Base-by-base conservation (phyloP, 2,329 filamentous ascomycete species). In the Epicoccum nigrum region DNA sequence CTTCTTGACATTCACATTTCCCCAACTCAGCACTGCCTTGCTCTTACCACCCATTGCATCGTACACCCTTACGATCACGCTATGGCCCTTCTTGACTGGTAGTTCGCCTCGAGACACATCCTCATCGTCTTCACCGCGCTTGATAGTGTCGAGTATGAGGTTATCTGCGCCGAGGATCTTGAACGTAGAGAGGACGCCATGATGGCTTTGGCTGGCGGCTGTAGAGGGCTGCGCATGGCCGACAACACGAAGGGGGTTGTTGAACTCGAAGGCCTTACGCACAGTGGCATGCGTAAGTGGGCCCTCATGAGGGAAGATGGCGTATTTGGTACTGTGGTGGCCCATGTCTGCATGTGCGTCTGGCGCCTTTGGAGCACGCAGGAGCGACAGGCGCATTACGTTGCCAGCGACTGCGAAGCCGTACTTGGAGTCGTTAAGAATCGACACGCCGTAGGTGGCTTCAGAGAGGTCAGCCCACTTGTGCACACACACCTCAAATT, bases 341-440 rank as follows among this genome's bases (percentile, higher is more conserved):
- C 91, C 93, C 92, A 97, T 97, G 70, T 97, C 93, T 32, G 93
- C 93, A 65, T 96, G 87, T 5, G 86, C 92, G 71, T 97, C 93
- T 0, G 93, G 93, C 0, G 93, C 92, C 71, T 97, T 97, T 17
- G 93, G 89, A 5, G 92, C 86, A 32, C 93, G 86, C 15, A 97
- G 82, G 16, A 97, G 81, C 12, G 88, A 92, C 8, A 97, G 80
- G 4, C 93, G 86, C 93, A 97, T 97, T 47, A 92, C 73, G 69
- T 89, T 94, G 34, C 93, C 93, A 38, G 83, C 85, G 12, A 92
- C 96, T 17, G 93, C 93, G 69, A 97, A 97, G 15, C 93, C 93
- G 69, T 96, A 97, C 74, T 97, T 97, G 77, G 86, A 90, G 74
- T 97, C 92, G 68, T 97, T 97, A 52, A 97, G 82, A 56, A 97